These are phyloP conservation scores for Globisporangium okanoganense DNA, from an alignment of 352 stramenopile genomes.

Conservation along the genomic window DNA sequence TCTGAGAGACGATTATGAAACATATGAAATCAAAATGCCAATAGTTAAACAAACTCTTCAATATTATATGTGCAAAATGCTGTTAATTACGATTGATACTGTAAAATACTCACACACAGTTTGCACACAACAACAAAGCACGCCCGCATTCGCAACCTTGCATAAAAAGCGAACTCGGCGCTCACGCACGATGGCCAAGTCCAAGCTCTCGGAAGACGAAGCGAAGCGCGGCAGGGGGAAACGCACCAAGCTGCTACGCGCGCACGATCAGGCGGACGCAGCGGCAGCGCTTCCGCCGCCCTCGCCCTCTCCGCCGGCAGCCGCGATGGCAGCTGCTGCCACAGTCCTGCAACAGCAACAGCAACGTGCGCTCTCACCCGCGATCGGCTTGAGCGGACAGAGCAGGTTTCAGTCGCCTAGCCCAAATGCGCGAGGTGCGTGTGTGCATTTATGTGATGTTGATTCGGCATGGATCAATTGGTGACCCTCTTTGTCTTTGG, in stretches of 20 bases:
- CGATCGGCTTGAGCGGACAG: slow-evolving; percentile 17
- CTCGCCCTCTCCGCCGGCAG: slow-evolving; percentile 9
- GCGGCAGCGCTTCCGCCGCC: slow-evolving; percentile 18
- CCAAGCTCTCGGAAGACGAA: slow-evolving; percentile 57
- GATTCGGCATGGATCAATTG: background rate
- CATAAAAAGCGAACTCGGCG: background rate
- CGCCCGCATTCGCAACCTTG: background rate
- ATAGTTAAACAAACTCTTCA: too few relatives aligned
- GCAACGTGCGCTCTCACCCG: slow-evolving; percentile 6
- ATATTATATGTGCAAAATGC: too few relatives aligned
- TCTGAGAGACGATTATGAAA: too few relatives aligned
- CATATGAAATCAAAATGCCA: too few relatives aligned
- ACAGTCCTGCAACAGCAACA: background rate
- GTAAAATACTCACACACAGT: too few relatives aligned
- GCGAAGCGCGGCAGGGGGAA: slow-evolving; percentile 63
- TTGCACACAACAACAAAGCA: background rate
- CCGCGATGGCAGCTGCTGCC: slow-evolving; percentile 11
- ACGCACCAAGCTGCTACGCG: slow-evolving; percentile 42
- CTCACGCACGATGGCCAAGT: slow-evolving; percentile 42
- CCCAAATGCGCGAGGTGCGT: slow-evolving; percentile 26
- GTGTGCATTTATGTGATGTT: background rate
- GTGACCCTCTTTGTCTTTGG: background rate
- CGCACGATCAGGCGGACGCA: slow-evolving; percentile 28
- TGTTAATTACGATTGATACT: too few relatives aligned
- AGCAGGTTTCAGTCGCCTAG: slow-evolving; percentile 48